Evolutionary conservation across 352 stramenopile species (phyloP).

Genomic region (Phytopythium sindhum): DNA sequence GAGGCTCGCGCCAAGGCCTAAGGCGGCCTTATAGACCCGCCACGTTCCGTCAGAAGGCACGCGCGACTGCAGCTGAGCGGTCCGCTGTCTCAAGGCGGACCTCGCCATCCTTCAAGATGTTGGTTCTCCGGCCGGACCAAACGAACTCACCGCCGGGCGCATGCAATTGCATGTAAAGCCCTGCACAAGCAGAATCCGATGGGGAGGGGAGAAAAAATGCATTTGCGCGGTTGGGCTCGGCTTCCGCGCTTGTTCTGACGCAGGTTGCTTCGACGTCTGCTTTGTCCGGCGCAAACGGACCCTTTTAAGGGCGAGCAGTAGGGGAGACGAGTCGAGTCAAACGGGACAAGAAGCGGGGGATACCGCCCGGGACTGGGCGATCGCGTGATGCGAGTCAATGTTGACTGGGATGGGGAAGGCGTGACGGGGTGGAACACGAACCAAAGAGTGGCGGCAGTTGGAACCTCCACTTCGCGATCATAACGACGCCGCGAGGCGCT

Average conservation of each 20-base stretch:
- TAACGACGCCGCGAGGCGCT: too few relatives aligned
- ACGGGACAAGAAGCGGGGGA: background rate
- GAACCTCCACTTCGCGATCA: too few relatives aligned
- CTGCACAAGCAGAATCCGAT: background rate
- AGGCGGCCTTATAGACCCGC: too few relatives aligned
- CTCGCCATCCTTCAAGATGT: too few relatives aligned
- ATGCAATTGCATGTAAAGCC: too few relatives aligned
- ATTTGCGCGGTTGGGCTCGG: background rate
- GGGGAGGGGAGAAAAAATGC: background rate
- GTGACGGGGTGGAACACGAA: background rate
- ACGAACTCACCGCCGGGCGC: too few relatives aligned
- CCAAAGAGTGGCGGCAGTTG: background rate
- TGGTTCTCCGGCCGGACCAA: too few relatives aligned
- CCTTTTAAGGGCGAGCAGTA: background rate
- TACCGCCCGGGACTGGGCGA: background rate
- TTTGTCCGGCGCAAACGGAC: background rate
- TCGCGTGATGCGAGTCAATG: background rate
- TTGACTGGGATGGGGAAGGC: background rate
- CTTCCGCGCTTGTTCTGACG: slow-evolving; percentile 1
- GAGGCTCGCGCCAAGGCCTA: too few relatives aligned
- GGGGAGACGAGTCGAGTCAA: background rate
- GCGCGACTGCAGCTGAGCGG: too few relatives aligned
- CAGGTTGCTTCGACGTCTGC: slow-evolving; percentile 2
- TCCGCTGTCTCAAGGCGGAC: too few relatives aligned
- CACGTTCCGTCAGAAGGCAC: too few relatives aligned